These are phyloP conservation scores for Starmerella sirachaensis DNA, from an alignment of 805 yeast genomes.

Conservation along the genomic window DNA sequence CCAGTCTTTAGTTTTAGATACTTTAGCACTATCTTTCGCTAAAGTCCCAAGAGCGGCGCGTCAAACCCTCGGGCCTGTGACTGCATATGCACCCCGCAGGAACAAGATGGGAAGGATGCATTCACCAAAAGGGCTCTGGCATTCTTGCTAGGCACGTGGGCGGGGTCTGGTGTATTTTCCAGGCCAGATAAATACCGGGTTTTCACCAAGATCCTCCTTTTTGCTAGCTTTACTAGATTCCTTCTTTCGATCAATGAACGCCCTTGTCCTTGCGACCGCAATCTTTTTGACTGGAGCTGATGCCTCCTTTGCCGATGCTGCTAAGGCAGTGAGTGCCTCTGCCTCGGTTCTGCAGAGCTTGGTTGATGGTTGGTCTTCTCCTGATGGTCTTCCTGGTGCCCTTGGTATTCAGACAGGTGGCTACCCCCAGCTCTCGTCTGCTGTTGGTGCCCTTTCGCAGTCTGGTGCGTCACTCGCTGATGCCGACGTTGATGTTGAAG, in stretches of 20 bases:
- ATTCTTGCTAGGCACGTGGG: no score
- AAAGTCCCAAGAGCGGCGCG: no score
- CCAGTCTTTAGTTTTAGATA: no score
- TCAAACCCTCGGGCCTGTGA: no score
- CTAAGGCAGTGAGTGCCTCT: not conserved
- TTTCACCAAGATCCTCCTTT: not conserved
- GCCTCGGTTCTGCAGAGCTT: slow-evolving; percentile 1
- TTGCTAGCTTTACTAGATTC: not conserved
- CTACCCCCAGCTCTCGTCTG: slow-evolving; percentile 19
- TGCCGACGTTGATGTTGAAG: slow-evolving; percentile 9
- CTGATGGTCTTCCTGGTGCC: slow-evolving; percentile 21
- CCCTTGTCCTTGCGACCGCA: slow-evolving; percentile 3
- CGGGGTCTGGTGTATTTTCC: no score
- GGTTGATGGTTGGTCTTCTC: not conserved
- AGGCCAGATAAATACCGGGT: no score
- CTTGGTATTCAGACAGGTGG: slow-evolving; percentile 25
- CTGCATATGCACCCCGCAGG: no score
- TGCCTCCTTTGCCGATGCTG: slow-evolving; percentile 1
- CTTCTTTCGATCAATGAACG: slow-evolving; percentile 3
- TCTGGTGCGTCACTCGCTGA: slow-evolving; percentile 9
- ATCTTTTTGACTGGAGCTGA: not conserved
- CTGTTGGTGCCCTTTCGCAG: slow-evolving; percentile 14
- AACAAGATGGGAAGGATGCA: no score
- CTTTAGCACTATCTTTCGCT: no score
- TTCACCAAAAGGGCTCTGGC: no score